phyloP scores from a whole-genome alignment of 345 rosid species.

The Clausena lansium region DNA sequence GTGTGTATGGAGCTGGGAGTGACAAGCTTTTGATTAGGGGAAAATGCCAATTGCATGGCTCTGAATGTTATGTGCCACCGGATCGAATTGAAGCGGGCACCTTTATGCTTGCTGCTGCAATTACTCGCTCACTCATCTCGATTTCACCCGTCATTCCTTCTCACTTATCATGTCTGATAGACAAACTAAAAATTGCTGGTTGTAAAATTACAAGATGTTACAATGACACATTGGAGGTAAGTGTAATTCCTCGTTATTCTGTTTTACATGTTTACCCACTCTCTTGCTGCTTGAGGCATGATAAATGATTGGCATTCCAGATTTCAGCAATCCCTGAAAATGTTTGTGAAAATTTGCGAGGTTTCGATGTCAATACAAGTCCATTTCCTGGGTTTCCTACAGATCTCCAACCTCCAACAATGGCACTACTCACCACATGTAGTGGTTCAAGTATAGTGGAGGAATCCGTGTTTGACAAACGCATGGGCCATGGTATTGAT shows the following conservation, averaged over 20 bases:
- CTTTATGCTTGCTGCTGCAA: slow-evolving; percentile 36
- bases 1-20: slow-evolving; percentile 24
- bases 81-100: slow-evolving; percentile 38
- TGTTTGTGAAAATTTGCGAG: slow-evolving; percentile 16
- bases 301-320: slow-evolving; percentile 10
- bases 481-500: slow-evolving; percentile 31
- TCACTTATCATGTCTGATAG: slow-evolving; percentile 17
- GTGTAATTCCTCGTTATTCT: not conserved
- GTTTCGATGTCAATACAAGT: slow-evolving; percentile 30
- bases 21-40: slow-evolving; percentile 22
- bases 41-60: slow-evolving; percentile 19
- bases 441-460: slow-evolving; percentile 26
- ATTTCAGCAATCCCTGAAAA: slow-evolving; percentile 22
- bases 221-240: slow-evolving; percentile 20
- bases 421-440: slow-evolving; percentile 33
- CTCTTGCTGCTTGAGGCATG: not conserved
- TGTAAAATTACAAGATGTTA: slow-evolving; percentile 24
- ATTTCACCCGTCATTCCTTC: slow-evolving; percentile 31
- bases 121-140: slow-evolving; percentile 37
- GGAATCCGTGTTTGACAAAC: slow-evolving; percentile 31
- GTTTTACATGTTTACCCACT: not conserved
- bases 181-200: slow-evolving; percentile 24
- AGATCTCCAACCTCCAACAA: slow-evolving; percentile 34
- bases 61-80: slow-evolving; percentile 23
- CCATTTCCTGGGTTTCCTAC: slow-evolving; percentile 40